Conservation (phyloP, 805 yeast species). For the Yueomyces sp. region DNA sequence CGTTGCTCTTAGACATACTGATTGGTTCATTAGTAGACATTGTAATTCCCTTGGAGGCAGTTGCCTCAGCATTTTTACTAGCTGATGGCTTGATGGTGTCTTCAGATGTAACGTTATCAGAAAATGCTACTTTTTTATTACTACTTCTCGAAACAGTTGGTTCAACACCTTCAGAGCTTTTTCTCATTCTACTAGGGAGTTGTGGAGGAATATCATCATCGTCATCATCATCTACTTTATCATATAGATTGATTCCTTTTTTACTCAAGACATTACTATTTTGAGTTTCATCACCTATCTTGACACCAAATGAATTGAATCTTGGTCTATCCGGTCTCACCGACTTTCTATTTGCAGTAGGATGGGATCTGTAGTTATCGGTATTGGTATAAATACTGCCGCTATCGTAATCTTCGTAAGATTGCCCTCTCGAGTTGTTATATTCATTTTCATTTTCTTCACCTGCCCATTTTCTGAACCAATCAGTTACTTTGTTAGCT, state of each 20-base stretch:
- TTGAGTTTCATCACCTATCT: slow-evolving; percentile 18
- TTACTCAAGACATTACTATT: slow-evolving; percentile 6
- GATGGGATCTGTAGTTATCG: background rate
- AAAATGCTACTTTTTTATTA: slow-evolving; percentile 17
- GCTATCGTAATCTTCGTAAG: background rate
- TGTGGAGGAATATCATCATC: slow-evolving; percentile 24
- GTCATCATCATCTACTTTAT: slow-evolving; percentile 13
- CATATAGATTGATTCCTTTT: slow-evolving; percentile 20
- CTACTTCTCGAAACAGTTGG: slow-evolving; percentile 21
- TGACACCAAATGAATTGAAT: slow-evolving; percentile 23
- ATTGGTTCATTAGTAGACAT: slow-evolving; percentile 12
- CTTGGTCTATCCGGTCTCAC: slow-evolving; percentile 13
- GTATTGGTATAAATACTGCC: background rate
- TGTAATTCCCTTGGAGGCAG: background rate
- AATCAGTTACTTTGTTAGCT: slow-evolving; percentile 54
- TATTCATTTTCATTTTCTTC: slow-evolving; percentile 3
- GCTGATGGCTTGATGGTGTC: slow-evolving; percentile 9
- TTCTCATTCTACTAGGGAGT: slow-evolving; percentile 13
- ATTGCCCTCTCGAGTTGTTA: background rate
- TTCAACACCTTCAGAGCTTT: slow-evolving; percentile 3
- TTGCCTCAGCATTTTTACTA: background rate
- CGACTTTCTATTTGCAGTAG: background rate
- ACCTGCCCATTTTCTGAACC: slow-evolving; percentile 36
- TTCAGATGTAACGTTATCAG: slow-evolving; percentile 5
- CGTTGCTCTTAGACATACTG: slow-evolving; percentile 7